Conservation (phyloP, 176 grass and related monocot genomes). For the Ananas comosus region DNA sequence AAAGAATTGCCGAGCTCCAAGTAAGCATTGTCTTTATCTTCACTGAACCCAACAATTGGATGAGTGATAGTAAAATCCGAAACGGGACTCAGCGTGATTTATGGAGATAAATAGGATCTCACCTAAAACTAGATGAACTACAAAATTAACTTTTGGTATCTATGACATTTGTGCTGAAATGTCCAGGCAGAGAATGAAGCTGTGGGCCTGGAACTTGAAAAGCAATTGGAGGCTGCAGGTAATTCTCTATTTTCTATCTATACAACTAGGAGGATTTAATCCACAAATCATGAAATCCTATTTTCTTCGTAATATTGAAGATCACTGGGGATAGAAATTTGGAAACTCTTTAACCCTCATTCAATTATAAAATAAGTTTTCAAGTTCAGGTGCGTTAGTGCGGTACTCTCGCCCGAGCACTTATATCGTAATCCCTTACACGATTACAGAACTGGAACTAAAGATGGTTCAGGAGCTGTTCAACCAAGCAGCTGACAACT, state of each 20-base stretch:
- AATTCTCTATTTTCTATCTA: constrained; percentile 10
- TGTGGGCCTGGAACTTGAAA: constrained; percentile 67
- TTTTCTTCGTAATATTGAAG: too few relatives aligned
- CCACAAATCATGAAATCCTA: not conserved
- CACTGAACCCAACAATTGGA: not conserved
- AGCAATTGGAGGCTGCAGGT: constrained; percentile 83
- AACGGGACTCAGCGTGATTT: too few relatives aligned
- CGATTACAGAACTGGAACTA: constrained; percentile 48
- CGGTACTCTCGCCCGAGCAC: too few relatives aligned
- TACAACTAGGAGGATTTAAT: not conserved
- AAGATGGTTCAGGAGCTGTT: constrained; percentile 71
- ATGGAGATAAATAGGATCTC: too few relatives aligned
- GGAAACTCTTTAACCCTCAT: too few relatives aligned
- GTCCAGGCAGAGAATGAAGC: constrained; percentile 77
- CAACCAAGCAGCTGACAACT: constrained; percentile 79
- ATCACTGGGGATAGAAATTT: too few relatives aligned
- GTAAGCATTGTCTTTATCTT: constrained; percentile 16
- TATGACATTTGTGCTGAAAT: not conserved
- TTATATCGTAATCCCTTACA: constrained; percentile 17
- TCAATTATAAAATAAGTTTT: too few relatives aligned
- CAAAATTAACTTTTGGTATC: not conserved
- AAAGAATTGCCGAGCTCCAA: constrained; percentile 79
- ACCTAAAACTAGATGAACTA: not conserved
- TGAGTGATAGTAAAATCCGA: not conserved
- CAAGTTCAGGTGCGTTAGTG: not conserved